phyloP scores from a whole-genome alignment of 164 flowering plant species.

The Piper longum region DNA sequence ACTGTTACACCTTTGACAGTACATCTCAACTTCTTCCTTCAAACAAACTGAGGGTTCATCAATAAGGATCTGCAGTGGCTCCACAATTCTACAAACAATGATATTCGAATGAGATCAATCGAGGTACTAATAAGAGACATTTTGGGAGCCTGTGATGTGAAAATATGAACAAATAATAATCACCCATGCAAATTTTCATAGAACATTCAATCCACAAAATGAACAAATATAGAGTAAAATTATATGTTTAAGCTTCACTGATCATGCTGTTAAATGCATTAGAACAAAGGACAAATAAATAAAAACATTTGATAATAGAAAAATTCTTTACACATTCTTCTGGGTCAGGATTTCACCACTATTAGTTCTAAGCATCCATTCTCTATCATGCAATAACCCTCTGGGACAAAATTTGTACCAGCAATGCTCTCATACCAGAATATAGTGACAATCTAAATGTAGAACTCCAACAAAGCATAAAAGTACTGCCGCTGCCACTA shows the following conservation, averaged over 20 bases:
- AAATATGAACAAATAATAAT: background rate
- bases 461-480: too few relatives aligned
- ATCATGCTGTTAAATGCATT: too few relatives aligned
- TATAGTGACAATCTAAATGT: too few relatives aligned
- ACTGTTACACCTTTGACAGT: constrained; percentile 40
- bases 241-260: too few relatives aligned
- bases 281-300: too few relatives aligned
- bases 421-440: background rate
- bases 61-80: constrained; percentile 44
- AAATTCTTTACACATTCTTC: constrained; percentile 14
- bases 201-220: background rate
- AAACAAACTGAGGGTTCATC: constrained; percentile 11
- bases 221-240: too few relatives aligned
- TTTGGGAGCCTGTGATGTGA: constrained; percentile 64
- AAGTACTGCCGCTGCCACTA: constrained; percentile 42
- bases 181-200: background rate
- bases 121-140: constrained; percentile 56
- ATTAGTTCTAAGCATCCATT: constrained; percentile 73
- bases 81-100: constrained; percentile 44
- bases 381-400: constrained; percentile 84
- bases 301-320: too few relatives aligned
- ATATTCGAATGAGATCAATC: constrained; percentile 41
- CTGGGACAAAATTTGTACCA: too few relatives aligned
- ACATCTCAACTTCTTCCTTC: constrained; percentile 35
- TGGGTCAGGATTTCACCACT: constrained; percentile 90